Evolutionary conservation across 352 stramenopile species (phyloP), one percentile per base, ranked within the genome.

Genomic region (Globisporangium rhizosaccharum): DNA sequence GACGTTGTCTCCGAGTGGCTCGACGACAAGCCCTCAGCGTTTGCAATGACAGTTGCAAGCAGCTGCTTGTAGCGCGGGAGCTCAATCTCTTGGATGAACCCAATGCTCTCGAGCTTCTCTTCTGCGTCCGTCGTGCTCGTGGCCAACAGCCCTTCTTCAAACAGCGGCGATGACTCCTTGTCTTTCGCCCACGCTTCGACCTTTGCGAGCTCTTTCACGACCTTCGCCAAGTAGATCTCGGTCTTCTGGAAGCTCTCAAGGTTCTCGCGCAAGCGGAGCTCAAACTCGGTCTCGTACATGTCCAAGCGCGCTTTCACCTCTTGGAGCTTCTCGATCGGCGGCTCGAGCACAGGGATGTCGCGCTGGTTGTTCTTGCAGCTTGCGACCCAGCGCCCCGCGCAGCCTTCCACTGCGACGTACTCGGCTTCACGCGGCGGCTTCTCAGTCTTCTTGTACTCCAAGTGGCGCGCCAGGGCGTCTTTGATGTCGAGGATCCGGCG

Each of bases 341-440:
- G 85, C 33, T 86, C 68, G 25, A 94, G 61, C 58, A 79, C 75
- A 1, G 85, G 85, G 15, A 87, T 77, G 6, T 76, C 75, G 23
- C 85, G 85, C 46, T 84, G 79, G 65, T 94, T 94, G 75, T 92
- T 92, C 73, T 92, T 92, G 71, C 85, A 94, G 58, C 82, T 92
- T 30, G 85, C 76, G 41, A 92, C 82, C 85, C 85, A 94, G 20
- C 82, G 85, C 14, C 85, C 82, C 23, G 82, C 83, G 42, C 74
- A 88, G 25, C 82, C 82, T 74, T 94, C 85, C 4, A 94, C 78
- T 0, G 78, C 71, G 23, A 94, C 85, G 55, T 86, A 94, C 54
- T 87, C 71, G 8, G 85, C 85, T 64, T 94, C 85, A n/a, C 76
- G 82, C 25, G 79, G 77, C 5, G 85, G 85, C 50, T 92, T 92